These are phyloP conservation scores for Thamnidium elegans DNA, from an alignment of 192 early-diverging fungal species.

Conservation along the genomic window DNA sequence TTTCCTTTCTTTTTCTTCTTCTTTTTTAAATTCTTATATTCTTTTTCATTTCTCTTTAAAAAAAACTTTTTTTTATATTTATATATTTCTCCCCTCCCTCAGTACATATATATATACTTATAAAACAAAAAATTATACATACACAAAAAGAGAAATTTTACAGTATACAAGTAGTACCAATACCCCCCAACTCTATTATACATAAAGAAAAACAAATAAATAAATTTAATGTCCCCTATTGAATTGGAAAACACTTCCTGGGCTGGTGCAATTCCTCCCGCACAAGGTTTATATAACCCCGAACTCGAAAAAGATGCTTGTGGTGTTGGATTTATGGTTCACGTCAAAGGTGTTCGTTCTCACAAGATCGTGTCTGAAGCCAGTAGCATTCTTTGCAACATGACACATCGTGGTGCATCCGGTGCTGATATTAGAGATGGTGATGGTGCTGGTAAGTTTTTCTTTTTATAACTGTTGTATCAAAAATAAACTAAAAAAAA, in stretches of 20 bases:
- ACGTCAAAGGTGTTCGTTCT: constrained; percentile 82
- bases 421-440: constrained; percentile 94
- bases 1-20: constrained; percentile 13
- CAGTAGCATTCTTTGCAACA: constrained; percentile 91
- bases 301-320: constrained; percentile 91
- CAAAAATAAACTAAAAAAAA: no score
- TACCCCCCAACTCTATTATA: neutral
- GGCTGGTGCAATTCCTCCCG: constrained; percentile 79
- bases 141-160: neutral
- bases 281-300: constrained; percentile 88
- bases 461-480: no score
- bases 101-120: neutral
- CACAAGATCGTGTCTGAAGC: constrained; percentile 93
- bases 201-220: neutral
- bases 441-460: constrained; percentile 71
- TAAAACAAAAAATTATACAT: neutral
- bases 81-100: no score
- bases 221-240: neutral
- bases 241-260: constrained; percentile 52
- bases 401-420: constrained; percentile 98
- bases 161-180: no score
- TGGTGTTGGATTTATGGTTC: constrained; percentile 97
- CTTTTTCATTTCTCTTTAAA: neutral
- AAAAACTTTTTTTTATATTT: neutral
- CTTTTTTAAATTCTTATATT: constrained; percentile 9